phyloP scores from a whole-genome alignment of 306 rosid species.

The Casuarina glauca region DNA sequence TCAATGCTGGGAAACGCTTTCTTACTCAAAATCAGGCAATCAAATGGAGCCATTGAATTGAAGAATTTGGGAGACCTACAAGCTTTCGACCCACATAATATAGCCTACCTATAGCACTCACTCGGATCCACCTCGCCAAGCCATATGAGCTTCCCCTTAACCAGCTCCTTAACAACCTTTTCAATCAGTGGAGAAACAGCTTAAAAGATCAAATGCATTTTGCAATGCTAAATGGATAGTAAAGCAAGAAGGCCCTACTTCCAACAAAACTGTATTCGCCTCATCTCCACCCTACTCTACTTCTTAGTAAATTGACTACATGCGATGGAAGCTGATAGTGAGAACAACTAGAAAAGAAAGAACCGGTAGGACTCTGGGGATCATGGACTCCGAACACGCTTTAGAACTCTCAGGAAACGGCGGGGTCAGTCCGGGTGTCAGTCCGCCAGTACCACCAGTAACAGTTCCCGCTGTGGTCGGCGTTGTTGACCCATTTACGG shows the following conservation, averaged over 20 bases:
- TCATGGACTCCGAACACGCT: constrained; percentile 29
- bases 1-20: no score
- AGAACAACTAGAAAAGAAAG: constrained; percentile 30
- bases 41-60: constrained; percentile 32
- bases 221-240: constrained; percentile 28
- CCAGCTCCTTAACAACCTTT: constrained; percentile 39
- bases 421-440: constrained; percentile 48
- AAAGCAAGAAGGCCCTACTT: constrained; percentile 39
- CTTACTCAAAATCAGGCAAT: neutral
- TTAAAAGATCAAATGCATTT: constrained; percentile 21
- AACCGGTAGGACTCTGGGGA: constrained; percentile 20
- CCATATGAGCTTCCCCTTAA: constrained; percentile 16
- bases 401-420: constrained; percentile 47
- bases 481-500: constrained; percentile 41
- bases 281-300: constrained; percentile 19
- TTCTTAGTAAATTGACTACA: constrained; percentile 25
- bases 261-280: constrained; percentile 74
- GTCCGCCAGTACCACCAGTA: constrained; percentile 33
- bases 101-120: constrained; percentile 33
- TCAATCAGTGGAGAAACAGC: constrained; percentile 11
- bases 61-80: constrained; percentile 34
- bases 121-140: constrained; percentile 29
- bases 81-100: constrained; percentile 25
- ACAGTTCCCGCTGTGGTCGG: constrained; percentile 43
- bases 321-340: constrained; percentile 23